Percentiles rank a stretch among this genome's conserved stretches.
Conservation (phyloP, 2,329 filamentous ascomycete genomes). For the Chalaropsis ovoidea region DNA sequence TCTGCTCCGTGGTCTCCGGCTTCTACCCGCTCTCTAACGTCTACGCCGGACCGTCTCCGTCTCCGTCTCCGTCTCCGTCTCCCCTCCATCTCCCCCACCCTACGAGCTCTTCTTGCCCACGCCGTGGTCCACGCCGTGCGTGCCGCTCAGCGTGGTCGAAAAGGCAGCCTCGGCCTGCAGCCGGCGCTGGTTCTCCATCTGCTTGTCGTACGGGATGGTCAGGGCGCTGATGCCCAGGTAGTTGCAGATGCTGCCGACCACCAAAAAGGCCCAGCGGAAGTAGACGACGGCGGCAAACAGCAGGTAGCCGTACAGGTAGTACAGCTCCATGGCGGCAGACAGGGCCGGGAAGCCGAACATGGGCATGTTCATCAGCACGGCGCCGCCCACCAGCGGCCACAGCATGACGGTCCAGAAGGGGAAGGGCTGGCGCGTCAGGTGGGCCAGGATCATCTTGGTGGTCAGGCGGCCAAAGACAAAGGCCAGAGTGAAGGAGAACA, state of each 20-base stretch:
- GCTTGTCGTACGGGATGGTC: slow-evolving; percentile 63
- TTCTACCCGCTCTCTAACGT: not conserved
- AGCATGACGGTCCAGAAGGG: slow-evolving; percentile 94
- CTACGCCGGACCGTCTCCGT: not conserved
- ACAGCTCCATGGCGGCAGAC: slow-evolving; percentile 56
- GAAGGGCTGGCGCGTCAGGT: slow-evolving; percentile 86
- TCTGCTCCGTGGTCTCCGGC: not conserved
- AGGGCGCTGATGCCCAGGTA: slow-evolving; percentile 91
- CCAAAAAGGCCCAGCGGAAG: slow-evolving; percentile 82
- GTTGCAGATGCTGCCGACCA: slow-evolving; percentile 82
- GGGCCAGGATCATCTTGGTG: slow-evolving; percentile 96
- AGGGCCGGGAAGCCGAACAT: slow-evolving; percentile 60
- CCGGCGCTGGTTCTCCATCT: slow-evolving; percentile 41
- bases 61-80: not conserved
- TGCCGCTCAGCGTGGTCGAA: slow-evolving; percentile 25
- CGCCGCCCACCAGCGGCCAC: slow-evolving; percentile 74
- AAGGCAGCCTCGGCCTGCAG: slow-evolving; percentile 23
- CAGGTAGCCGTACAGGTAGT: slow-evolving; percentile 78
- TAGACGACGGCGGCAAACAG: slow-evolving; percentile 76
- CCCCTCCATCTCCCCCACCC: not conserved
- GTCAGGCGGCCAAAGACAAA: slow-evolving; percentile 97
- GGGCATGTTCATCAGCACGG: slow-evolving; percentile 72
- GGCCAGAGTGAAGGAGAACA: slow-evolving; percentile 90
- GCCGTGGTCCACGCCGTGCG: slow-evolving; percentile 23
- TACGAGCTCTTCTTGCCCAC: slow-evolving; percentile 26